These are phyloP conservation scores for Globisporangium sylvaticum DNA, from an alignment of 352 stramenopile genomes.

Conservation along the genomic window DNA sequence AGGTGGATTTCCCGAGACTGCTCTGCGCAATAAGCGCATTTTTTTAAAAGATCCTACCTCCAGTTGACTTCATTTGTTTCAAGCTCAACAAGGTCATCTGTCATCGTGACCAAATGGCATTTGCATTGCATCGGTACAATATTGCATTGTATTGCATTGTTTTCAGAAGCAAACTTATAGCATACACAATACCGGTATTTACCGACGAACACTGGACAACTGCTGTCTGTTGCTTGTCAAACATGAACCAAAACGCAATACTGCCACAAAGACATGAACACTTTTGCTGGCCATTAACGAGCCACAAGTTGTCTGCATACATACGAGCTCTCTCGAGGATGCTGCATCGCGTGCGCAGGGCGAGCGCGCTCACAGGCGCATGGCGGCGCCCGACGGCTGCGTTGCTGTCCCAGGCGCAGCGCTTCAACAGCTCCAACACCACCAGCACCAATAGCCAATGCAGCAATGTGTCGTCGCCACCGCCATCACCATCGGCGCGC, in stretches of 20 bases:
- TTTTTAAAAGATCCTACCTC: too few species aligned
- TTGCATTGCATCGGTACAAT: not conserved
- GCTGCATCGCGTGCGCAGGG: not conserved
- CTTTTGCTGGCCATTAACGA: slow-evolving; percentile 1
- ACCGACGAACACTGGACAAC: not conserved
- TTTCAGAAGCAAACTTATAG: not conserved
- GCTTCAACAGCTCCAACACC: not conserved
- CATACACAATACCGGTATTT: not conserved
- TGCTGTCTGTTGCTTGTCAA: not conserved
- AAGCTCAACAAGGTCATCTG: too few species aligned
- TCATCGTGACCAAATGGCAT: too few species aligned
- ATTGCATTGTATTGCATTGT: not conserved
- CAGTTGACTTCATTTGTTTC: too few species aligned
- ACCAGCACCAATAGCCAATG: not conserved
- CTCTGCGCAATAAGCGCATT: too few species aligned
- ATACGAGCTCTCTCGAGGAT: not conserved
- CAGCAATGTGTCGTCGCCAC: not conserved
- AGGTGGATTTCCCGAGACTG: too few species aligned
- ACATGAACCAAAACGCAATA: not conserved
- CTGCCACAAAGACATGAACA: not conserved
- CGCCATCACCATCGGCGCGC: not conserved
- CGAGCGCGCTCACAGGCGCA: not conserved
- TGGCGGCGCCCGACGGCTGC: not conserved
- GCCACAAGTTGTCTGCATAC: too few species aligned
- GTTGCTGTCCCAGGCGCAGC: not conserved